Conservation (phyloP, 202 grass and related monocot species). For the Saccharum hybrid region DNA sequence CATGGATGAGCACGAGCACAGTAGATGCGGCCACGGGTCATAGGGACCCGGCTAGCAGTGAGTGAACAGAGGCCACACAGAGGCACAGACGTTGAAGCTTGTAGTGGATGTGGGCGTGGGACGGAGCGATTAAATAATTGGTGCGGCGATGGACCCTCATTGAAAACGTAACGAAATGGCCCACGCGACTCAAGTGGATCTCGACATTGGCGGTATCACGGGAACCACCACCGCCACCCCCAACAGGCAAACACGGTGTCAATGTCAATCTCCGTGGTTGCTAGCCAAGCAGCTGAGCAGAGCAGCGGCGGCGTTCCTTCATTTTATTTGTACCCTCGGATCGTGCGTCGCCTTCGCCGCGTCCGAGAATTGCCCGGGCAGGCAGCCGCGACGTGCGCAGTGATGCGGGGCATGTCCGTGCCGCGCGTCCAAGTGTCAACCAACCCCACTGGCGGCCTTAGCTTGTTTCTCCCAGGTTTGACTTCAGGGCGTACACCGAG, state of each 20-base stretch:
- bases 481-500: not conserved
- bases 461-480: too few species aligned
- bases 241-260: too few species aligned
- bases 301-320: not conserved
- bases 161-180: not conserved
- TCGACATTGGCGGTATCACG: not conserved
- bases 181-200: not conserved
- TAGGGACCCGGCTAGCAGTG: not conserved
- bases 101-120: not conserved
- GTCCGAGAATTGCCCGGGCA: too few species aligned
- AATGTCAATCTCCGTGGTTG: too few species aligned
- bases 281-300: too few species aligned
- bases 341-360: too few species aligned
- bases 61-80: not conserved
- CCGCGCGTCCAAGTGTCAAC: not conserved
- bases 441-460: not conserved
- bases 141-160: not conserved
- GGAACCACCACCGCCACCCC: not conserved
- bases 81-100: not conserved
- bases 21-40: not conserved
- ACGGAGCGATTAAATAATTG: not conserved
- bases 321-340: too few species aligned
- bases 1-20: not conserved
- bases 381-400: slow-evolving; percentile 35
- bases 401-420: slow-evolving; percentile 23